A percentile compares a stretch with the other conserved stretches of the same genome.
These are phyloP conservation scores for Globisporangium cylindrosporum DNA, from an alignment of 352 stramenopile species.

Conservation along the genomic window DNA sequence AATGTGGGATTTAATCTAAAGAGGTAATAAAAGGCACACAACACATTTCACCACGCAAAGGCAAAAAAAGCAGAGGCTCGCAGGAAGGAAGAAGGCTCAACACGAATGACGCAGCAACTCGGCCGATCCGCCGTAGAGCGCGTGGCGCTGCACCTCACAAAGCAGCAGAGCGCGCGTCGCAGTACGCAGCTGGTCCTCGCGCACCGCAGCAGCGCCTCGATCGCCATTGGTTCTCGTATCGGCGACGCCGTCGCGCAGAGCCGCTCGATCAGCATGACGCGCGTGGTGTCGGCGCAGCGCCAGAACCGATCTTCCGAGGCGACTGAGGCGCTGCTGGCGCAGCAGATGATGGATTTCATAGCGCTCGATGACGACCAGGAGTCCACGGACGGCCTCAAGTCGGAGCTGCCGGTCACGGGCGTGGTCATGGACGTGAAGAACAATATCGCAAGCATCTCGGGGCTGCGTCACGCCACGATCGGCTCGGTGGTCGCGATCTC, in stretches of 20 bases:
- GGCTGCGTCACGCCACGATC: constrained; percentile 64
- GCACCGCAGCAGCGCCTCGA: background rate
- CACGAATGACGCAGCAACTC: constrained; percentile 14
- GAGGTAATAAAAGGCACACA: background rate
- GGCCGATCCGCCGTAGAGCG: constrained; percentile 8
- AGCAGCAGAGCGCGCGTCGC: constrained; percentile 3
- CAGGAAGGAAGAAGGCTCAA: background rate
- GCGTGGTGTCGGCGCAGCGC: constrained; percentile 7
- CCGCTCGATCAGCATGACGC: constrained; percentile 21
- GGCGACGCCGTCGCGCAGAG: background rate
- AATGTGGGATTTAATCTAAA: too few species aligned
- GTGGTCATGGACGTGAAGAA: constrained; percentile 71
- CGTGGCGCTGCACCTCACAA: constrained; percentile 9
- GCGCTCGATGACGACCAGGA: constrained; percentile 32
- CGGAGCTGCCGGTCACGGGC: constrained; percentile 40
- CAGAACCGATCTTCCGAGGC: constrained; percentile 31
- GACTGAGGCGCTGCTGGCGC: constrained; percentile 52
- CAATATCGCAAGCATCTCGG: constrained; percentile 67
- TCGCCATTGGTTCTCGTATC: background rate
- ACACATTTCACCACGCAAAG: constrained; percentile 1
- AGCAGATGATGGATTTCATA: constrained; percentile 76
- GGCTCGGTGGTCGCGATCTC: constrained; percentile 64
- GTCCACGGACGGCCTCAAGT: background rate
- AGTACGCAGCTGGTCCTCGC: background rate
- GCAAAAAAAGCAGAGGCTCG: background rate